phyloP scores from a whole-genome alignment of 1,284 basidiomycete species.

The Puccinia triticina region DNA sequence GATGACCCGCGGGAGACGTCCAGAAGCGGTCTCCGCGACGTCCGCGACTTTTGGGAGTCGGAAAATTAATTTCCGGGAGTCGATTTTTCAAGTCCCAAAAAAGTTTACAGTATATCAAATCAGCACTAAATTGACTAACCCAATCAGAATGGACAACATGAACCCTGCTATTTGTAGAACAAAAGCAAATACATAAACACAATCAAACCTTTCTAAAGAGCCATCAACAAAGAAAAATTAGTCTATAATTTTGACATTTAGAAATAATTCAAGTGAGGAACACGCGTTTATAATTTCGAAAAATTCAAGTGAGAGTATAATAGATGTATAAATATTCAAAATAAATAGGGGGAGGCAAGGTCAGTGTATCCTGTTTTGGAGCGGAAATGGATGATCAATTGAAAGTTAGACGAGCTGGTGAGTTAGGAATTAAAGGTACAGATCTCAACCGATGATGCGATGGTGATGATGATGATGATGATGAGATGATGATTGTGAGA shows the following conservation, averaged over 20 bases:
- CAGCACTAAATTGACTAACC: too few species aligned
- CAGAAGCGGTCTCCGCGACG: too few species aligned
- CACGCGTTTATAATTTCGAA: background rate
- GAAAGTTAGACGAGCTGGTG: background rate
- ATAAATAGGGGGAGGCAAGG: background rate
- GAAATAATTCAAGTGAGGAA: background rate
- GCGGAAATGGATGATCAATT: background rate
- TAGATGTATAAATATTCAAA: background rate
- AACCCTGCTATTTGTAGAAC: too few species aligned
- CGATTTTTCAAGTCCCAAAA: too few species aligned
- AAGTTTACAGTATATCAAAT: too few species aligned
- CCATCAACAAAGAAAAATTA: background rate
- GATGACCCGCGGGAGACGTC: too few species aligned
- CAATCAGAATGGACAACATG: too few species aligned
- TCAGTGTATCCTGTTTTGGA: background rate
- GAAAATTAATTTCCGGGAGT: too few species aligned
- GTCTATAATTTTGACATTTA: background rate
- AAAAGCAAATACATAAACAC: too few species aligned
- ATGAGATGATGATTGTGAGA: constrained; percentile 7
- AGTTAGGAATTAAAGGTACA: background rate
- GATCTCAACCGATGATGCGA: background rate
- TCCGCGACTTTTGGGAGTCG: too few species aligned
- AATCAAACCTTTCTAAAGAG: background rate
- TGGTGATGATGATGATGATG: background rate
- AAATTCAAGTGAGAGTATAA: background rate